phyloP scores from a whole-genome alignment of 2,329 filamentous ascomycete genomes.

The Xylaria digitata region DNA sequence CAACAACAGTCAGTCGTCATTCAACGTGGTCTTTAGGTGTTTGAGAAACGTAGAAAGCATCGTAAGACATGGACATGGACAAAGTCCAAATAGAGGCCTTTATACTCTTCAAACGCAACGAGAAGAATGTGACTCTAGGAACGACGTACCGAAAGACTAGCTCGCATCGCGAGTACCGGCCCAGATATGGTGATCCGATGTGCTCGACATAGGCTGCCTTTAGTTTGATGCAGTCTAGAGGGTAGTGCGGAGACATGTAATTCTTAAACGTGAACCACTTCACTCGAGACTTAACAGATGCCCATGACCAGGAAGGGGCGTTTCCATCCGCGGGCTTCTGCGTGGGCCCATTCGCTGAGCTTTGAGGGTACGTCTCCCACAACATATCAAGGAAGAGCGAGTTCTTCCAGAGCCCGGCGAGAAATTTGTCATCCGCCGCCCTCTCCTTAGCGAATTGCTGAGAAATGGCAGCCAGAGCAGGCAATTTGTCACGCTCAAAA shows the following conservation, averaged over 20 bases:
- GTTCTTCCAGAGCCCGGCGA: slow-evolving; percentile 29
- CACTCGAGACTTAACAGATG: slow-evolving; percentile 27
- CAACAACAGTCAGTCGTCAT: not conserved
- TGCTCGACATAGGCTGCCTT: slow-evolving; percentile 12
- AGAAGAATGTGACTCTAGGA: not conserved
- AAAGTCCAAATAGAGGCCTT: too few relatives aligned
- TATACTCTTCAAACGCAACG: not conserved
- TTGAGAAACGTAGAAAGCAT: too few relatives aligned
- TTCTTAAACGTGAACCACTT: slow-evolving; percentile 33
- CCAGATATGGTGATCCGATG: slow-evolving; percentile 18
- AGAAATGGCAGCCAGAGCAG: slow-evolving; percentile 33
- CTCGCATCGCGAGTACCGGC: slow-evolving; percentile 9
- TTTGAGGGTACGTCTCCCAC: slow-evolving; percentile 28
- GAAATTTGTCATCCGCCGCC: slow-evolving; percentile 11
- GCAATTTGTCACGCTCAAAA: slow-evolving; percentile 33
- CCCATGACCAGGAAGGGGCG: slow-evolving; percentile 35
- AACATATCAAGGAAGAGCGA: slow-evolving; percentile 30
- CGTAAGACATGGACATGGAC: too few relatives aligned
- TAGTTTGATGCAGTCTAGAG: slow-evolving; percentile 8
- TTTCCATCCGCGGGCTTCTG: slow-evolving; percentile 1
- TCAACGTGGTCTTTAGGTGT: too few relatives aligned
- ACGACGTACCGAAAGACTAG: slow-evolving; percentile 1
- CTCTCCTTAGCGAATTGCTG: slow-evolving; percentile 19
- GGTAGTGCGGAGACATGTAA: slow-evolving; percentile 23
- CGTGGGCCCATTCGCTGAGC: slow-evolving; percentile 8